Evolutionary conservation across 768 basidiomycete genomes (phyloP), one percentile per base, ranked within the genome.

Genomic region (Leccinum boreale): DNA sequence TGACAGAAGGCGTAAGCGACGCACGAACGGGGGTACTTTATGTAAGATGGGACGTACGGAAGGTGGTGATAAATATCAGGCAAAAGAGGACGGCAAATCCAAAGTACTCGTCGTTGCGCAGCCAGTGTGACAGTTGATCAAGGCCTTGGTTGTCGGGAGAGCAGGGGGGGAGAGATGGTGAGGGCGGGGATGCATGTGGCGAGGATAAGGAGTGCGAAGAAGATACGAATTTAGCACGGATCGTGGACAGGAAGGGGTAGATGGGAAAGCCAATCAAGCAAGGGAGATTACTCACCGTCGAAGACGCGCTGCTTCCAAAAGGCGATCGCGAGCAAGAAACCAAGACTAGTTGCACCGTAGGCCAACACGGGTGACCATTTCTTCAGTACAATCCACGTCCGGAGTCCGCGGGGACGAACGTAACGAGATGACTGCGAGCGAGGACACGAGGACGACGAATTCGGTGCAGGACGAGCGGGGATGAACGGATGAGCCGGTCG

Each of bases 281-380:
- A 29, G 9, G 19, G 47, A 50, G 6, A 51, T 46, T 26, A 78
- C 89, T 70, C 66, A 93, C 94, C 84, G 64, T 81, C 73, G 73
- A 97, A 95, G 44, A 96, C 79, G 68, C 96, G 84, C 21, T 81
- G 80, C 72, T 85, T 86, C 82, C 89, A 95, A 62, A 92, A 84
- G 33, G 85, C 87, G 67, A 94, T 85, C n/a, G 89, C 90, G 49
- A 87, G 72, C 35, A 94, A 67, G 64, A 96, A 92, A 12, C 81
- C 85, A 35, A 94, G 76, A 60, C 81, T 92, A 33, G 91, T 93
- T 7, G 86, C 76, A 17, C 80, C 83, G 76, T 94, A 97, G 52
- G 86, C 69, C 57, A 92, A 79, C 56, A 94, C 74, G 36, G 92
- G 92, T 26, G 87, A 72, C 88, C 89, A 94, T 52, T 89, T 84